A percentile compares a stretch with the other conserved stretches of the same genome.
These are phyloP conservation scores for Xylaria sp. DNA, from an alignment of 2,329 filamentous ascomycete species.

Conservation along the genomic window DNA sequence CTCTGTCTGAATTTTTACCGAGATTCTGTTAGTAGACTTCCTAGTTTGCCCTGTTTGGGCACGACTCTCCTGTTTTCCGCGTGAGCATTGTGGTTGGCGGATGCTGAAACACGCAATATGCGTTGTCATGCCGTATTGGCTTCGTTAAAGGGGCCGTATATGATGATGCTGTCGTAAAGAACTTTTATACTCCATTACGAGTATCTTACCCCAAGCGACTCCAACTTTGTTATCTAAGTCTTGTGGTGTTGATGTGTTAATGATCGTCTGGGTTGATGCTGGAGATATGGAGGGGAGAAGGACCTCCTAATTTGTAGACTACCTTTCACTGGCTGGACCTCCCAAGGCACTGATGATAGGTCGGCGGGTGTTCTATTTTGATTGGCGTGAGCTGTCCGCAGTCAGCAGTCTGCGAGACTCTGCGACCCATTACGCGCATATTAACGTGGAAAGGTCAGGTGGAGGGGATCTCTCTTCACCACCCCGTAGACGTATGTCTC, in stretches of 20 bases:
- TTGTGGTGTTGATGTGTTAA: conserved; percentile 2
- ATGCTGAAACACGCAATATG: conserved; percentile 30
- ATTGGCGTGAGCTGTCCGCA: conserved; percentile 16
- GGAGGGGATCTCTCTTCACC: conserved; percentile 15
- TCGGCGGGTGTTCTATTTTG: conserved; percentile 13
- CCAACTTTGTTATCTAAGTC: conserved; percentile 5
- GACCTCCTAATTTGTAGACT: conserved; percentile 8
- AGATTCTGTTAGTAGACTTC: conserved; percentile 13
- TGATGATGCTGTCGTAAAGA: conserved; percentile 4
- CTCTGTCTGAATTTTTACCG: conserved; percentile 12
- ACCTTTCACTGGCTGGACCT: conserved; percentile 7
- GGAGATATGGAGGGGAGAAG: conserved; percentile 6
- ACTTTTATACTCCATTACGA: conserved; percentile 1
- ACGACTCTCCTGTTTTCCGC: conserved; percentile 14
- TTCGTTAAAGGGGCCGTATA: conserved; percentile 13
- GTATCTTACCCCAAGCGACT: conserved; percentile 15
- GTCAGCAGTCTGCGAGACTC: conserved; percentile 13
- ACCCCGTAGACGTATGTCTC: conserved; percentile 10
- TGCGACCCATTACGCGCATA: conserved; percentile 18
- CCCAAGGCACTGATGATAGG: conserved; percentile 16
- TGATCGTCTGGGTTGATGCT: conserved; percentile 3
- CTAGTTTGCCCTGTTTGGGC: conserved; percentile 18
- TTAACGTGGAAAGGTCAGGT: conserved; percentile 22
- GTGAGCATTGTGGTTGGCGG: conserved; percentile 11
- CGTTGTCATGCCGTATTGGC: conserved; percentile 12